Base-by-base conservation (phyloP, 1,284 basidiomycete genomes). In the Ceratorhiza oryzae-sativae region DNA sequence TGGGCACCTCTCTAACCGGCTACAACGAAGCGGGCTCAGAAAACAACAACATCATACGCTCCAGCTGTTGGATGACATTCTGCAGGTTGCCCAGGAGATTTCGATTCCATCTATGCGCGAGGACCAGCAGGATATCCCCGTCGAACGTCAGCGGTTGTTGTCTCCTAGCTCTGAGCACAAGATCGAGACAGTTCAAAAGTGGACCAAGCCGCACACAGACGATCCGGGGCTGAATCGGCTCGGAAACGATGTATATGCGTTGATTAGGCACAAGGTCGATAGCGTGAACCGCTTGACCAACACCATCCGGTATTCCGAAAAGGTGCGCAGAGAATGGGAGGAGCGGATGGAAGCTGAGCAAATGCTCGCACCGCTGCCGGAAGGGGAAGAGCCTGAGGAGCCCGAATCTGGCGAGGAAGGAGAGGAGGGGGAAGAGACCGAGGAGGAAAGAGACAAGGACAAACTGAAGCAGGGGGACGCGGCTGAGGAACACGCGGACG, bases 271-370 rank as follows among this genome's bases (percentile, higher is more conserved):
- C 80, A 99, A 99, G 85, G 88, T 96, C 74, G 96, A 96, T 81
- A 95, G 92, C 74, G 93, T 98, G 58, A 94, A 95, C 73, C 91
- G 97, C 49, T 91, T 99, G 90, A 93, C 97, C 81, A 98, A 98
- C 79, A 98, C 95, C 27, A 97, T 99, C 76, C 86, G 94, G 73
- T 99, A 99, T 80, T 91, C 95, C 41, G 97, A 99, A 83, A 97
- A 97, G 82, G 93, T 98, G 30, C 90, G 97, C 80, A 91, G 92
- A 77, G 97, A 99, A 80, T 99, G 97, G 95, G 93, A 98, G 79
- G 92, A 93, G 79, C 90, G 89, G 77, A 92, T 98, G 32, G 91
- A 86, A 71, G 83, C 85, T 76, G 84, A 84, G 67, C 80, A 82
- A 61, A 81, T 86, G 53, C 80, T 98, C 48, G 87, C 86, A 1